Evolutionary conservation across 768 basidiomycete species (phyloP), one percentile per base, ranked within the genome.

Genomic region (Tricholoma sp.): DNA sequence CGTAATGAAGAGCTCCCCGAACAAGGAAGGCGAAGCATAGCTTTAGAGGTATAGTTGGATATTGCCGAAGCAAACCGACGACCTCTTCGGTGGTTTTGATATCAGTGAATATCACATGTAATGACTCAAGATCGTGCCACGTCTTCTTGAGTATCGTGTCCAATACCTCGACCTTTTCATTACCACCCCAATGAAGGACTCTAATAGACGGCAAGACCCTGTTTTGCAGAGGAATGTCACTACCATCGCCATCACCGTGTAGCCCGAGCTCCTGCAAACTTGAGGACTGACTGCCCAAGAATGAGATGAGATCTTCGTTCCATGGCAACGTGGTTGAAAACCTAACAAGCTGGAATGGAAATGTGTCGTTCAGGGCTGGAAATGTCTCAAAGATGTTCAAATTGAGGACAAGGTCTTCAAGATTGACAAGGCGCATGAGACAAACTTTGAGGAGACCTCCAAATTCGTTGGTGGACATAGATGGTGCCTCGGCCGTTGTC

Each of bases 321-420:
- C 54, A 54, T 24, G 32, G 24, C 4, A 48, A 15, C n/a, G 44
- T 48, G 33, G 54, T 54, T 18, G 54, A 54, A 34, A 54, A 54
- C 3, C n/a, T 12, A 10, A 15, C 6, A 33, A 54, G 54, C 9
- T 29, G 17, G 54, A 54, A 54, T 12, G 45, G 45, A 28, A 47
- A 54, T 17, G 33, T 42, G 18, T 44, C 44, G 18, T 47, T 48
- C 54, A 54, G 20, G 32, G 42, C 24, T 36, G 24, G 34, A 20
- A 47, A 29, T 5, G 42, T 28, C 31, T 54, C 45, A 20, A 45
- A 45, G 17, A 37, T 29, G 13, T 36, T 45, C n/a, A 54, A 17
- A 3, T 54, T n/a, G 11, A 54, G 54, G 9, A 18, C 28, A 8
- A 54, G 54, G 24, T 13, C 6, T 33, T 24, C 13, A 10, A 54